These are phyloP conservation scores for Diplodia corticola DNA, from an alignment of 2,329 filamentous ascomycete species.

Conservation along the genomic window DNA sequence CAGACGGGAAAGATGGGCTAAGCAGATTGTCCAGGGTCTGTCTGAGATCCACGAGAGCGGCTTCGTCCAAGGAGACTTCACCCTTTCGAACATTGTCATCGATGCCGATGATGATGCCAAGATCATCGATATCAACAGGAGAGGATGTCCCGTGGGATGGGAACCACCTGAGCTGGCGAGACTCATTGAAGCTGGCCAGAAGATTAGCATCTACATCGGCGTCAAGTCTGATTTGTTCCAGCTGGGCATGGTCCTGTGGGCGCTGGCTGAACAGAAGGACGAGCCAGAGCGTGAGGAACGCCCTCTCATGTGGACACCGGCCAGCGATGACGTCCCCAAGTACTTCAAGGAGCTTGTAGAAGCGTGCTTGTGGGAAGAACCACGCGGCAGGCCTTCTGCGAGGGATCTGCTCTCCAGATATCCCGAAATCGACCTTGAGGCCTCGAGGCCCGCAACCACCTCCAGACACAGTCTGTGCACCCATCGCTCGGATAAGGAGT, in stretches of 20 bases:
- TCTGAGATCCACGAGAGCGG: slow-evolving; percentile 93
- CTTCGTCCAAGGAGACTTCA: slow-evolving; percentile 97
- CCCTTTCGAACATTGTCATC: slow-evolving; percentile 94
- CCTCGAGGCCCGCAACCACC: slow-evolving; percentile 26
- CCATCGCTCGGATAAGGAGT: slow-evolving; percentile 48
- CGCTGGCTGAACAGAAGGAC: slow-evolving; percentile 80
- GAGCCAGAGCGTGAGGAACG: slow-evolving; percentile 80
- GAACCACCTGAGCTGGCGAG: slow-evolving; percentile 88
- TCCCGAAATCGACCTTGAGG: slow-evolving; percentile 30
- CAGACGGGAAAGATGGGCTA: slow-evolving; percentile 81
- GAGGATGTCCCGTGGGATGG: slow-evolving; percentile 97
- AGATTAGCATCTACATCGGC: slow-evolving; percentile 95
- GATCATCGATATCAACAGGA: slow-evolving; percentile 97
- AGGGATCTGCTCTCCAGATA: slow-evolving; percentile 61
- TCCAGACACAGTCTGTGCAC: slow-evolving; percentile 40
- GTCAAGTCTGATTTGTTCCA: slow-evolving; percentile 97
- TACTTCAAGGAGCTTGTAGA: slow-evolving; percentile 79
- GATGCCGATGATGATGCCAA: slow-evolving; percentile 81
- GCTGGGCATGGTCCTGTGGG: slow-evolving; percentile 96
- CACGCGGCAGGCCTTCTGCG: slow-evolving; percentile 72
- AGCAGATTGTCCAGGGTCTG: slow-evolving; percentile 84
- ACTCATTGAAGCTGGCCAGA: slow-evolving; percentile 83
- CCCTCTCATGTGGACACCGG: slow-evolving; percentile 63
- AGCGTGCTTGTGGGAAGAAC: slow-evolving; percentile 73
- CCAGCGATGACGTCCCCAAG: slow-evolving; percentile 61